Evolutionary conservation across 495 filamentous ascomycete species (phyloP), one percentile per base, ranked within the genome.

Genomic region (Xylaria scruposa): DNA sequence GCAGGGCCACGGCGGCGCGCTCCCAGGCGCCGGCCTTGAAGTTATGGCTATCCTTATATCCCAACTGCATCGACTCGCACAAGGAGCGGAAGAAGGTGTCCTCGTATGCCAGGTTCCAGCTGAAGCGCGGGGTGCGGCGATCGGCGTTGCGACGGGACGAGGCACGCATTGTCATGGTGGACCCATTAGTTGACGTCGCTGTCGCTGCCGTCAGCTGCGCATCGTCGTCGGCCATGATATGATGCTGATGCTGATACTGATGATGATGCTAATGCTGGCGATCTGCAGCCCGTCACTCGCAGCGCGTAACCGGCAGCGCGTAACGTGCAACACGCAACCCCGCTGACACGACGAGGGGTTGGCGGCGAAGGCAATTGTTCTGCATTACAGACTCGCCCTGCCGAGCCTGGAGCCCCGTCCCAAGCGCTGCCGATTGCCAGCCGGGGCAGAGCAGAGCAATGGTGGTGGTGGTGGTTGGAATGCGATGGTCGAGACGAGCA

Each of bases 1-100:
- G 80, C 44, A 86, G 77, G 51, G 84, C 83, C 46, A 79, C 76
- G 68, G 80, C 79, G 53, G 85, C 85, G 62, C 83, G 83, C 29
- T 86, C 85, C 85, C 85, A 86, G 10, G 85, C 85, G 62, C 85
- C 84, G 26, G 81, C 78, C 75, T 86, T 86, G 80, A 86, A 86
- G 77, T 82, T 85, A 77, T 83, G 84, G 67, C 83, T 84, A 33
- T 86, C 85, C 63, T 83, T 83, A 29, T 82, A 77, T 36, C 83
- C 83, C 72, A 83, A 77, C 65, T 78, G 73, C 77, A 85, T 84
- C 24, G 84, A 85, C 59, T 86, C 84, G 80, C 83, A 85, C 26
- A 86, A 78, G 29, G 83, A 85, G 46, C 80, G 80, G 77, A 86
- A 86, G 76, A 86, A 86, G 71, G 83, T 85, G 60, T 83, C 81